phyloP scores from a whole-genome alignment of 1,139 yeast genomes.

The Candida frijolesensis region DNA sequence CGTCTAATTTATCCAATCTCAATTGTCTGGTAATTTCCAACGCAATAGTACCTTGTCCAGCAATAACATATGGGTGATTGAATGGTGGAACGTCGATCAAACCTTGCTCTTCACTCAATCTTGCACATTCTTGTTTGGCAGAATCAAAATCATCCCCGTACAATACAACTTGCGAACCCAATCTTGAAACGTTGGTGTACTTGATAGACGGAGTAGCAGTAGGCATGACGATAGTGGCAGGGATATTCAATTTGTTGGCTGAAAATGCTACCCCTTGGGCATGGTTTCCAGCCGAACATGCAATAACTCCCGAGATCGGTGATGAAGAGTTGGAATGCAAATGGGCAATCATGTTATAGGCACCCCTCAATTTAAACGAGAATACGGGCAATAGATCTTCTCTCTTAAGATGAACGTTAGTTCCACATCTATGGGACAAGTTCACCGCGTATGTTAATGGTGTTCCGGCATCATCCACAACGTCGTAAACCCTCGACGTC shows the following conservation, averaged over 20 bases:
- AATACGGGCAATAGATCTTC: constrained; percentile 95
- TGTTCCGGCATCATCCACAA: constrained; percentile 74
- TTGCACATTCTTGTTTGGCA: constrained; percentile 84
- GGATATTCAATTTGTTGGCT: constrained; percentile 79
- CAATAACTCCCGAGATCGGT: constrained; percentile 86
- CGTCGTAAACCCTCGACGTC: constrained; percentile 93
- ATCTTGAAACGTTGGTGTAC: constrained; percentile 82
- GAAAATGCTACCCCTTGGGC: constrained; percentile 99
- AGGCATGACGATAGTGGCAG: constrained; percentile 98
- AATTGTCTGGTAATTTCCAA: constrained; percentile 89
- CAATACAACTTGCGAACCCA: constrained; percentile 92
- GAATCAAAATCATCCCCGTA: constrained; percentile 93
- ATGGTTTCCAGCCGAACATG: constrained; percentile 98
- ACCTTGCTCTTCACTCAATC: constrained; percentile 68
- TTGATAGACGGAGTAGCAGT: constrained; percentile 95
- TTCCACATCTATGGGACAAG: constrained; percentile 69
- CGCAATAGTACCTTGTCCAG: constrained; percentile 99
- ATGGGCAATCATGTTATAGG: constrained; percentile 94
- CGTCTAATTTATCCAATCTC: constrained; percentile 73
- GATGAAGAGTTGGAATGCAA: constrained; percentile 53
- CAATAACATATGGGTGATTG: constrained; percentile 96
- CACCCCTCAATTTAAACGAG: constrained; percentile 95
- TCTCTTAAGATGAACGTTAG: constrained; percentile 78
- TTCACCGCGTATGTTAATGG: constrained; percentile 80
- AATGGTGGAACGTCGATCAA: constrained; percentile 93